Base-by-base conservation (phyloP, 2,329 filamentous ascomycete species). In the Phaeosphaeriaceae sp. region DNA sequence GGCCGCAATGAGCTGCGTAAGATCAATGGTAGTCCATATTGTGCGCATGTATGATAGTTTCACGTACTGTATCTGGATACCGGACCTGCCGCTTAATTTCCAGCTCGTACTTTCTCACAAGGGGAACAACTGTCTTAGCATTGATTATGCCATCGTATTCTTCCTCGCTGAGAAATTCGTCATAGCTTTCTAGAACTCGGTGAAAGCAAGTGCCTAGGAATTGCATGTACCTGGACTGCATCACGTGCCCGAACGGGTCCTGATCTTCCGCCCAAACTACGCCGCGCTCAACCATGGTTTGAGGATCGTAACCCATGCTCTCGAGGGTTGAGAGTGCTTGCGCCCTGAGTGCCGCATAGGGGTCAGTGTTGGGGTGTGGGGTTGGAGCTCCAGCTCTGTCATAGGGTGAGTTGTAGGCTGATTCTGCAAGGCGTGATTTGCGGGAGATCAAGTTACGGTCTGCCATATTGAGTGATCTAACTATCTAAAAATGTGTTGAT, bases 241-340 rank as follows among this genome's bases (percentile, higher is more conserved):
- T 54, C 21, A 58, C 57, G 37, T 61, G 52, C n/a, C 50, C 58
- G 21, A 56, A 61, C 13, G 58, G 55, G 34, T 59, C 58, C 37
- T 61, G 58, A 36, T 59, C 50, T 32, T 61, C 58, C 1, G 55
- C 57, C 58, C 55, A 61, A 12, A 61, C 28, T 16, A 61, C 46
- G 3, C 58, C 56, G 15, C 46, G 58, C 46, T 61, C 55, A 16
- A 54, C 55, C 55, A 59, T 61, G 15, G 55, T 59, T 36, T 50
- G 35, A 20, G 54, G 54, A 33, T 58, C 54, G 29, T 58, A 60
- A 11, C 57, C 57, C 54, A 58, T 60, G 17, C 36, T 41, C 36
- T 56, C 52, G 11, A 58, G 46, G 4, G 46, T 58, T 13, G 39
- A 30, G 16, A 60, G 49, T 13, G 52, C 52, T 36, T 42, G 38